phyloP scores from a whole-genome alignment of 176 grass and related monocot genomes.

The Aechmea fasciata region DNA sequence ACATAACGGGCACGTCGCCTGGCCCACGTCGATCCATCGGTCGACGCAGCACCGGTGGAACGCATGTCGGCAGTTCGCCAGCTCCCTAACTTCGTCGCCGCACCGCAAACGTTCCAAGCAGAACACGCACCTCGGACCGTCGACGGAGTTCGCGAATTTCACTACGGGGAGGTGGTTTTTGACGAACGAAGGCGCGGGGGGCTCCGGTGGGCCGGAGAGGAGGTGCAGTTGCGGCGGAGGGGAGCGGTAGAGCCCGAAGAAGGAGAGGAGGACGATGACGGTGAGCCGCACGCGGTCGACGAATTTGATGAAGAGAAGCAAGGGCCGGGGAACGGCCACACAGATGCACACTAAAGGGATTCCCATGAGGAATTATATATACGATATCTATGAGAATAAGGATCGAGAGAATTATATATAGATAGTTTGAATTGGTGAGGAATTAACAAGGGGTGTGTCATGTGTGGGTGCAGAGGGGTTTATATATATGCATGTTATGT shows the following conservation, averaged over 20 bases:
- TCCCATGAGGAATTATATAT: conserved; percentile 36
- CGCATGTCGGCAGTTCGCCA: conserved; percentile 62
- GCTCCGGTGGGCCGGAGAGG: not conserved
- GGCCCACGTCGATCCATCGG: conserved; percentile 61
- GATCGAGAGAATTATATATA: no score
- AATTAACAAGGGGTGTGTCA: not conserved
- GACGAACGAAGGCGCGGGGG: conserved; percentile 4
- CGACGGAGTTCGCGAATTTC: conserved; percentile 27
- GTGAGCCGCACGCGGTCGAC: conserved; percentile 25
- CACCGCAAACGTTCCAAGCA: conserved; percentile 63
- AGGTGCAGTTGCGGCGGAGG: conserved; percentile 11
- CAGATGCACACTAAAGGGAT: conserved; percentile 62
- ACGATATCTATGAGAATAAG: no score
- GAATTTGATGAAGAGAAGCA: conserved; percentile 44
- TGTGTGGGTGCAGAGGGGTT: no score
- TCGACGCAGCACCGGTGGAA: conserved; percentile 74
- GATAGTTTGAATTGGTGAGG: not conserved
- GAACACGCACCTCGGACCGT: conserved; percentile 34
- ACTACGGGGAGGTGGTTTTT: conserved; percentile 45
- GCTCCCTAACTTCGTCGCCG: conserved; percentile 44
- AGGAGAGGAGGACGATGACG: conserved; percentile 25
- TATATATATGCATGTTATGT: no score
- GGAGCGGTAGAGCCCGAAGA: conserved; percentile 39
- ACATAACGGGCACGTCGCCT: conserved; percentile 60
- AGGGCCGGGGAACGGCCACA: conserved; percentile 36